Conservation (phyloP, 75 land plant genomes). For the Larix kaempferi region DNA sequence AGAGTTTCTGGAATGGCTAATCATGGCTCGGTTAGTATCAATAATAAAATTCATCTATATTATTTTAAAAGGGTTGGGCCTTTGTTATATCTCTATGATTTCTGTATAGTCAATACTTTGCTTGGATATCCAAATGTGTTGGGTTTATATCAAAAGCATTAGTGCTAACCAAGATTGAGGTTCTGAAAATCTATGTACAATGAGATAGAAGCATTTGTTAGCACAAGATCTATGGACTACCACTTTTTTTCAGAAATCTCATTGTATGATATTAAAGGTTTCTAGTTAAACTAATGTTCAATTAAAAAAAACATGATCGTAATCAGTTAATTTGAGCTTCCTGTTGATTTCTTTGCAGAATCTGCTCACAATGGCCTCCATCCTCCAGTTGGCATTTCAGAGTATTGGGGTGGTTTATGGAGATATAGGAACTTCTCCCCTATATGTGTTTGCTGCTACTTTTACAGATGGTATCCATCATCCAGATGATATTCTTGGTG, state of each 20-base stretch:
- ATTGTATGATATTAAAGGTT: background rate
- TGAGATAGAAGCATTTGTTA: too few species aligned
- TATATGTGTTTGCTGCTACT: constrained; percentile 67
- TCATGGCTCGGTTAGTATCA: background rate
- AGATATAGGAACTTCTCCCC: constrained; percentile 75
- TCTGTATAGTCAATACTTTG: background rate
- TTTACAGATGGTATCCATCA: constrained; percentile 39
- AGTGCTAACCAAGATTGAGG: too few species aligned
- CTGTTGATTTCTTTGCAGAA: background rate
- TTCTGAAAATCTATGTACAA: too few species aligned
- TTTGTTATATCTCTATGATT: background rate
- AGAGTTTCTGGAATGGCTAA: constrained; percentile 11
- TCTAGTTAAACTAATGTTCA: background rate
- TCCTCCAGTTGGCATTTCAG: constrained; percentile 58
- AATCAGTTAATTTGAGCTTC: constrained; percentile 22
- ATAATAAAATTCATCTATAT: background rate
- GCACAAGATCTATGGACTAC: too few species aligned
- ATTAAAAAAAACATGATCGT: background rate
- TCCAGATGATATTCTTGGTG: constrained; percentile 57
- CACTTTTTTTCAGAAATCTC: too few species aligned
- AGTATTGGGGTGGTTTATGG: constrained; percentile 79
- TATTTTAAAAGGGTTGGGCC: too few species aligned
- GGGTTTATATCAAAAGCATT: background rate
- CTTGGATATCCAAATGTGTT: background rate
- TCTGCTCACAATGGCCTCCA: constrained; percentile 13